phyloP scores from a whole-genome alignment of 2,329 filamentous ascomycete species.

The Diaporthe sp. region DNA sequence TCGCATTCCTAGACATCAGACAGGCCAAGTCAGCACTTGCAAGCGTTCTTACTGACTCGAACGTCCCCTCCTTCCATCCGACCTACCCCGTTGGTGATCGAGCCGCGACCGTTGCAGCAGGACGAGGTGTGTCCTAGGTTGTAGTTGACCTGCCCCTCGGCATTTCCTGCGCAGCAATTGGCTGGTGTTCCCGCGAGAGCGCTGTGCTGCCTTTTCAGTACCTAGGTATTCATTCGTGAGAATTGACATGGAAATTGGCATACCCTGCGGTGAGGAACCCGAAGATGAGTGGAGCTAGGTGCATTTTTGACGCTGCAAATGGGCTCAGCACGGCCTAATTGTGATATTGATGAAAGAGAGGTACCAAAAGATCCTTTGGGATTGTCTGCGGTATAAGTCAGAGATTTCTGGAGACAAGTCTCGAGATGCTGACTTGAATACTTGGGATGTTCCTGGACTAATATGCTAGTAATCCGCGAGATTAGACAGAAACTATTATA shows the following conservation, averaged over 20 bases:
- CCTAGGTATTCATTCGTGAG: too few species aligned
- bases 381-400: too few species aligned
- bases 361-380: too few species aligned
- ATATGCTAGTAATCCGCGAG: too few species aligned
- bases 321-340: too few species aligned
- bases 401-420: too few species aligned
- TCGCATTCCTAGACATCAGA: background rate
- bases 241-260: background rate
- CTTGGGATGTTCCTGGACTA: too few species aligned
- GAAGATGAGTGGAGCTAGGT: background rate
- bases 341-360: too few species aligned
- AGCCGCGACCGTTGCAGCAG: background rate
- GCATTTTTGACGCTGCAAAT: background rate
- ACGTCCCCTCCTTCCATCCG: background rate
- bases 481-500: background rate
- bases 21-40: background rate
- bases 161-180: background rate
- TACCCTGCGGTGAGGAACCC: background rate
- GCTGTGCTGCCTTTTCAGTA: background rate
- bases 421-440: background rate
- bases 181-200: constrained; percentile 13
- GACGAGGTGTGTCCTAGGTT: background rate
- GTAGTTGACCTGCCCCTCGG: background rate
- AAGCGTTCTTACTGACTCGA: background rate
- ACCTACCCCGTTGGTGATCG: background rate